phyloP scores from a whole-genome alignment of 768 basidiomycete species.

The Rhodotorula taiwanensis region DNA sequence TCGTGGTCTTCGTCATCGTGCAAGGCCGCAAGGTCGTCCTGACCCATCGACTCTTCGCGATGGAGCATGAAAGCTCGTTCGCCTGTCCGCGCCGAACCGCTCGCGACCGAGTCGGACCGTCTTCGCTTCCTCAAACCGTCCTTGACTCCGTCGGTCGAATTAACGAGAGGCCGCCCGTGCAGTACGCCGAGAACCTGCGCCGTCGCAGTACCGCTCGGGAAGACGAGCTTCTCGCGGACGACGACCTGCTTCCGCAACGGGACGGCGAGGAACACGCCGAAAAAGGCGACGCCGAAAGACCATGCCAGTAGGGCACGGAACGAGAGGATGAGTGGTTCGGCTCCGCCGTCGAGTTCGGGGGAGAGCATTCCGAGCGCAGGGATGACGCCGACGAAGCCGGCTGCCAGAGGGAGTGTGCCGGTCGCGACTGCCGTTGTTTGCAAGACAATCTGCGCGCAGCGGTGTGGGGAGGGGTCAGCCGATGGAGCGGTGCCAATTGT shows the following conservation, averaged over 20 bases:
- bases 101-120: conserved; percentile 17
- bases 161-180: conserved; percentile 50
- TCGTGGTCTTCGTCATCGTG: conserved; percentile 36
- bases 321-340: conserved; percentile 64
- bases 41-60: background rate
- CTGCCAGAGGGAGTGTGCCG: conserved; percentile 53
- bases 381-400: conserved; percentile 79
- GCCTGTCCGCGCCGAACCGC: background rate
- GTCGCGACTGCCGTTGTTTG: conserved; percentile 96
- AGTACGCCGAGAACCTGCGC: conserved; percentile 89
- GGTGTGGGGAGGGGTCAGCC: too few species aligned
- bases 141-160: background rate
- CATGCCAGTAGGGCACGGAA: conserved; percentile 70
- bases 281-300: conserved; percentile 88
- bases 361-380: conserved; percentile 79
- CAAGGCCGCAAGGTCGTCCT: background rate
- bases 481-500: too few species aligned
- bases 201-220: conserved; percentile 92
- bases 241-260: conserved; percentile 96
- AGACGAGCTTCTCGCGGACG: conserved; percentile 84
- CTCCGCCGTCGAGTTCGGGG: conserved; percentile 61
- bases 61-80: conserved; percentile 1
- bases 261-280: conserved; percentile 96
- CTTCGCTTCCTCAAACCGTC: background rate
- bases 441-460: conserved; percentile 78